These are phyloP conservation scores for Hymenoscyphus salicellus DNA, from an alignment of 2,329 filamentous ascomycete genomes.

Conservation along the genomic window DNA sequence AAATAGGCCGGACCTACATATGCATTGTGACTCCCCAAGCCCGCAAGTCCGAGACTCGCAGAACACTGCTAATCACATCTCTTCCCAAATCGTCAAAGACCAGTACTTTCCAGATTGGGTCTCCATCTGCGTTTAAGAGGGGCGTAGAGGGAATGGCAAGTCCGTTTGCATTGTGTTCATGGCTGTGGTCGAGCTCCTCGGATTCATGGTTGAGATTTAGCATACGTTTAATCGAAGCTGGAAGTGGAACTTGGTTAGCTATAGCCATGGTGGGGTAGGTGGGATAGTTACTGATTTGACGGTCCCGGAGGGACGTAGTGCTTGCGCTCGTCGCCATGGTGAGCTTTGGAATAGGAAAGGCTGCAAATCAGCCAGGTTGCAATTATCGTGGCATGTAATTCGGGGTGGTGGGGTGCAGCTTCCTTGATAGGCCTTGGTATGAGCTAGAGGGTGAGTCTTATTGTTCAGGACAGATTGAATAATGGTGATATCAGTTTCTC, in stretches of 20 bases:
- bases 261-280: neutral
- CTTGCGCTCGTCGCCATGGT: slow-evolving; percentile 55
- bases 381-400: slow-evolving; percentile 29
- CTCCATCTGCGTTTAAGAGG: slow-evolving; percentile 79
- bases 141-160: slow-evolving; percentile 68
- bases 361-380: slow-evolving; percentile 35
- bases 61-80: slow-evolving; percentile 94
- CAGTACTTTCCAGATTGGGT: slow-evolving; percentile 95
- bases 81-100: slow-evolving; percentile 89
- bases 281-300: slow-evolving; percentile 62
- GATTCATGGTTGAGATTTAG: slow-evolving; percentile 84
- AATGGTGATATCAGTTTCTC: slow-evolving; percentile 6
- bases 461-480: slow-evolving; percentile 19
- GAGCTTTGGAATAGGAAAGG: slow-evolving; percentile 26
- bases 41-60: slow-evolving; percentile 88
- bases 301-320: slow-evolving; percentile 62
- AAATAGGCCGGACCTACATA: slow-evolving; percentile 56
- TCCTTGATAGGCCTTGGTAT: neutral
- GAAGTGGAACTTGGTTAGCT: slow-evolving; percentile 13
- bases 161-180: slow-evolving; percentile 60
- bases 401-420: slow-evolving; percentile 9
- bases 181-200: slow-evolving; percentile 51
- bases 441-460: slow-evolving; percentile 3
- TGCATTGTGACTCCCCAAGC: slow-evolving; percentile 96
- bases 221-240: slow-evolving; percentile 91